phyloP scores from a whole-genome alignment of 2,329 filamentous ascomycete species.

The Leptographium procerum region DNA sequence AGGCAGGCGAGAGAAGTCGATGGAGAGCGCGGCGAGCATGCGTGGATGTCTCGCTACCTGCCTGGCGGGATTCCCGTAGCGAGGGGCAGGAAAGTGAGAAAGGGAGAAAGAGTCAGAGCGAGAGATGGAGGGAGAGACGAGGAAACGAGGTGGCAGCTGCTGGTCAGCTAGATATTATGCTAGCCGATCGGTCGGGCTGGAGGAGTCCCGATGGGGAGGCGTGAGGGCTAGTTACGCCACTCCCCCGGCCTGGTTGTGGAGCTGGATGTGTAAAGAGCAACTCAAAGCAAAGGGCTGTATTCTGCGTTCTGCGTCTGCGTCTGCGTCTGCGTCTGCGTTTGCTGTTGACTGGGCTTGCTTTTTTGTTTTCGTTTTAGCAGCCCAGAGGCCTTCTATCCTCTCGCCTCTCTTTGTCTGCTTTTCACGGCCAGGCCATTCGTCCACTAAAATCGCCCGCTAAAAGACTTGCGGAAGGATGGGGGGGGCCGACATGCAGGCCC shows the following conservation, averaged over 20 bases:
- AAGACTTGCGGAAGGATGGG: background rate
- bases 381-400: background rate
- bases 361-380: background rate
- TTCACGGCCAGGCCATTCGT: background rate
- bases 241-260: background rate
- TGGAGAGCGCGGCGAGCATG: background rate
- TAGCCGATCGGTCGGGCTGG: background rate
- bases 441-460: background rate
- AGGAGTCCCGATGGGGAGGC: background rate
- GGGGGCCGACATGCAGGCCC: background rate
- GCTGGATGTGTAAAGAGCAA: background rate
- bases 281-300: background rate
- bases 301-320: background rate
- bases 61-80: background rate
- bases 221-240: background rate
- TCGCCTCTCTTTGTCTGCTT: no score
- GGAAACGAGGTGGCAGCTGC: background rate
- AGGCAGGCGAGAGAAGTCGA: background rate
- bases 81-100: background rate
- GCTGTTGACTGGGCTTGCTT: background rate
- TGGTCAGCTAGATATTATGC: background rate
- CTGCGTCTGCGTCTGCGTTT: background rate
- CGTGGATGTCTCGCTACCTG: background rate
- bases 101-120: no score
- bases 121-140: no score